These are phyloP conservation scores for Elsinoe fawcettii DNA, from an alignment of 2,329 filamentous ascomycete species.

Conservation along the genomic window DNA sequence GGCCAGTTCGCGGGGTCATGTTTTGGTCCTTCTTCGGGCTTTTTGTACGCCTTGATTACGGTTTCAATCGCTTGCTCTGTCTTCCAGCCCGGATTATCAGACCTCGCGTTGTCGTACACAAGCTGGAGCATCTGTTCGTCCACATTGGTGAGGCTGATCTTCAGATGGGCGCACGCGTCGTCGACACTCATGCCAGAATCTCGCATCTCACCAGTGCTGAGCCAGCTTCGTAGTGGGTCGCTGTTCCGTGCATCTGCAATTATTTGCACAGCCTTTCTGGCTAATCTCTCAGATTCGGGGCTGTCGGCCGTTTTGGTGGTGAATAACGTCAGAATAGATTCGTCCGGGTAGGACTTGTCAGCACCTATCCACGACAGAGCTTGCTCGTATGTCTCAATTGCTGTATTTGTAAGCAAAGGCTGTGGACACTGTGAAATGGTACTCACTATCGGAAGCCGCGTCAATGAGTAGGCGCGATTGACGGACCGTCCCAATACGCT, in stretches of 20 bases:
- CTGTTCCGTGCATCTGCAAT: conserved; percentile 55
- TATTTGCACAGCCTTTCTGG: conserved; percentile 48
- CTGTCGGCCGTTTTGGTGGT: conserved; percentile 42
- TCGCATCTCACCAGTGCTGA: conserved; percentile 45
- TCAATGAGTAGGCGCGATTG: conserved; percentile 51
- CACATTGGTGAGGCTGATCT: conserved; percentile 19
- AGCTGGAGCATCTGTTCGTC: conserved; percentile 20
- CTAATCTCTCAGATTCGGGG: conserved; percentile 42
- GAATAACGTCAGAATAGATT: conserved; percentile 51
- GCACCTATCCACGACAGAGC: conserved; percentile 56
- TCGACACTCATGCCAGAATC: conserved; percentile 48
- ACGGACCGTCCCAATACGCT: conserved; percentile 52
- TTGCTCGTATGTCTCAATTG: conserved; percentile 54
- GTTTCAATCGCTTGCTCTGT: conserved; percentile 29
- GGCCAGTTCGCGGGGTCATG: conserved; percentile 47
- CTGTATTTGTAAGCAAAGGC: conserved; percentile 23
- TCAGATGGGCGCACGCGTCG: conserved; percentile 45
- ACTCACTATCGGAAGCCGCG: conserved; percentile 45
- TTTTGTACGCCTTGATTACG: conserved; percentile 24
- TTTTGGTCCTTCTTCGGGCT: conserved; percentile 10
- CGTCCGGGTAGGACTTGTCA: conserved; percentile 40
- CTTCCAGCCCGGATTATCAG: conserved; percentile 25
- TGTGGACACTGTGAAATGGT: not conserved
- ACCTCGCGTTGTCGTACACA: conserved; percentile 23
- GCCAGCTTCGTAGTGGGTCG: conserved; percentile 43